These are phyloP conservation scores for Quercus glauca DNA, from an alignment of 306 rosid species.

Conservation along the genomic window DNA sequence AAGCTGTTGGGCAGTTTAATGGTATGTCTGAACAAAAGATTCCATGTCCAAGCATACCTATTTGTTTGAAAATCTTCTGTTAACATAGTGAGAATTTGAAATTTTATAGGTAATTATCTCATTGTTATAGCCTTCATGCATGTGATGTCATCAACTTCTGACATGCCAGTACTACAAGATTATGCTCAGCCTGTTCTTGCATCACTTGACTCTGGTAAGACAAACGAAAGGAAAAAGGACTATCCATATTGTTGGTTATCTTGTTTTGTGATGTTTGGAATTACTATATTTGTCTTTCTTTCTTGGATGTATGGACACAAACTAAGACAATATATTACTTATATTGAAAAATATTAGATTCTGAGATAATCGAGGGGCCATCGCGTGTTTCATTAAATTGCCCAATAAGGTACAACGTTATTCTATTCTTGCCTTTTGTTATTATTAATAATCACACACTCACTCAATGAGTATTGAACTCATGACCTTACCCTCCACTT, in stretches of 20 bases:
- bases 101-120: background rate
- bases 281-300: background rate
- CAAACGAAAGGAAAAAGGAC: background rate
- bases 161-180: background rate
- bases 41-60: background rate
- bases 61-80: background rate
- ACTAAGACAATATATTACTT: background rate
- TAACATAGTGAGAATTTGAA: background rate
- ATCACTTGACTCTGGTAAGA: background rate
- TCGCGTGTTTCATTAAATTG: conserved; percentile 1
- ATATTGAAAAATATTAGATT: background rate
- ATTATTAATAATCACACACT: too few species aligned
- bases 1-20: background rate
- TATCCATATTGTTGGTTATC: background rate
- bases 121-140: background rate
- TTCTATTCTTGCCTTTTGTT: background rate
- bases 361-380: background rate
- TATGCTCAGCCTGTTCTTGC: background rate
- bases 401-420: background rate
- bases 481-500: too few species aligned
- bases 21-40: background rate
- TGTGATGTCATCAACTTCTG: background rate
- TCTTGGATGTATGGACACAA: background rate
- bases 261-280: background rate
- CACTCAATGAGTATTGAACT: too few species aligned